phyloP scores from a whole-genome alignment of 2,329 filamentous ascomycete species.

The Leptographium wingfieldii region DNA sequence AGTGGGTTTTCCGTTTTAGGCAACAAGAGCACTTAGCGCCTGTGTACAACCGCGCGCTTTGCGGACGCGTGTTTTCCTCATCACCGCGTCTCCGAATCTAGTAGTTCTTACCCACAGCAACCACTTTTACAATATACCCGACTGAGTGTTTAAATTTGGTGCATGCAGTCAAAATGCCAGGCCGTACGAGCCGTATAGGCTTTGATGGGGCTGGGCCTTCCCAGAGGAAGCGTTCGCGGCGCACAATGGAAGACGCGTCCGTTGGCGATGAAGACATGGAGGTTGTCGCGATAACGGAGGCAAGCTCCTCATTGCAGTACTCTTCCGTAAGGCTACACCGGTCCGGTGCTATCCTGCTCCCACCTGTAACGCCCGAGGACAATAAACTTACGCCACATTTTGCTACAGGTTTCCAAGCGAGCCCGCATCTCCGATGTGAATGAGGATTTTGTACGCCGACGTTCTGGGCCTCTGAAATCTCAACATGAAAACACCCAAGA shows the following conservation, averaged over 20 bases:
- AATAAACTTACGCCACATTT: neutral
- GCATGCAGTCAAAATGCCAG: conserved; percentile 15
- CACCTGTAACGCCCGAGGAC: neutral
- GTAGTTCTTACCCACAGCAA: neutral
- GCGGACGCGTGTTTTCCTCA: neutral
- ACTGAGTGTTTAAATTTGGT: neutral
- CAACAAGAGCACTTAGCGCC: neutral
- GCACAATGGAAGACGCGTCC: conserved; percentile 18
- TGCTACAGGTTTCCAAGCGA: conserved; percentile 20
- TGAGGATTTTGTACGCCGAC: conserved; percentile 4
- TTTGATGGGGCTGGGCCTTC: neutral
- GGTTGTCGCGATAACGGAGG: conserved; percentile 23
- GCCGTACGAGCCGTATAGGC: conserved; percentile 10
- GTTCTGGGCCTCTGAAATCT: neutral
- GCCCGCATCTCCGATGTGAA: conserved; percentile 20
- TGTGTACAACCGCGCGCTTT: neutral
- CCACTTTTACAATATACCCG: neutral
- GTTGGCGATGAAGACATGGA: conserved; percentile 19
- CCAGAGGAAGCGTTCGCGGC: conserved; percentile 30
- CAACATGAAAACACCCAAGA: neutral
- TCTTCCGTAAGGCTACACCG: conserved; percentile 22
- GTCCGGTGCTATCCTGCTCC: neutral
- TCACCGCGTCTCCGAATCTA: neutral
- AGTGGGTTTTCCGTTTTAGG: neutral
- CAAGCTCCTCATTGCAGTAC: conserved; percentile 27